Evolutionary conservation across 1,284 basidiomycete species (phyloP).

Genomic region (Neolentinus lepideus): DNA sequence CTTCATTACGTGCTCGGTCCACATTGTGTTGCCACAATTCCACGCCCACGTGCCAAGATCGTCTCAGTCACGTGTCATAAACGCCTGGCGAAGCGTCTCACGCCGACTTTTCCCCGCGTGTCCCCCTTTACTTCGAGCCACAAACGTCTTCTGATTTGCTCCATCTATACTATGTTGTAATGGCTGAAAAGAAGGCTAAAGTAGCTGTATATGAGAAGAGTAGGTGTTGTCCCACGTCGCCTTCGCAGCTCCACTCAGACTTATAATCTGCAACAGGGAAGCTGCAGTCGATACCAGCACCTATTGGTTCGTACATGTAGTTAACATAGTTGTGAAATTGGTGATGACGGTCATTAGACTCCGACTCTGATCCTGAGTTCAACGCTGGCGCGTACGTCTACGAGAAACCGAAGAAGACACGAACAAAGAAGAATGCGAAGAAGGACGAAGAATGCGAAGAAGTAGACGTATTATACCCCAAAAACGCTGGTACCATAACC

Average conservation of each 20-base stretch:
- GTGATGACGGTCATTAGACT: slow-evolving; percentile 12
- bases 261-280: neutral
- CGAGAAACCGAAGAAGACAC: slow-evolving; percentile 19
- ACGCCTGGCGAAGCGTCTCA: too few relatives aligned
- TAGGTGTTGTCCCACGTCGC: neutral
- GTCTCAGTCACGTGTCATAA: too few relatives aligned
- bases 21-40: too few relatives aligned
- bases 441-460: slow-evolving; percentile 2
- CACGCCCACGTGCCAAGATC: too few relatives aligned
- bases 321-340: neutral
- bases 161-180: neutral
- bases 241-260: neutral
- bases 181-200: neutral
- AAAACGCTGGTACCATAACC: neutral
- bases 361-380: slow-evolving; percentile 54
- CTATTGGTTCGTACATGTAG: slow-evolving; percentile 7
- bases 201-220: neutral
- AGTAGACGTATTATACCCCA: neutral
- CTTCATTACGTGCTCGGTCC: too few relatives aligned
- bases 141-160: neutral
- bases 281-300: slow-evolving; percentile 10
- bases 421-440: slow-evolving; percentile 17
- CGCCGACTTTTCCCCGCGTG: too few relatives aligned
- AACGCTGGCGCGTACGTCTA: slow-evolving; percentile 34
- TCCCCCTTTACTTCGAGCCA: too few relatives aligned